Evolutionary conservation across 1,284 basidiomycete species (phyloP), one percentile per base, ranked within the genome.

Genomic region (Phlebopus sp.): DNA sequence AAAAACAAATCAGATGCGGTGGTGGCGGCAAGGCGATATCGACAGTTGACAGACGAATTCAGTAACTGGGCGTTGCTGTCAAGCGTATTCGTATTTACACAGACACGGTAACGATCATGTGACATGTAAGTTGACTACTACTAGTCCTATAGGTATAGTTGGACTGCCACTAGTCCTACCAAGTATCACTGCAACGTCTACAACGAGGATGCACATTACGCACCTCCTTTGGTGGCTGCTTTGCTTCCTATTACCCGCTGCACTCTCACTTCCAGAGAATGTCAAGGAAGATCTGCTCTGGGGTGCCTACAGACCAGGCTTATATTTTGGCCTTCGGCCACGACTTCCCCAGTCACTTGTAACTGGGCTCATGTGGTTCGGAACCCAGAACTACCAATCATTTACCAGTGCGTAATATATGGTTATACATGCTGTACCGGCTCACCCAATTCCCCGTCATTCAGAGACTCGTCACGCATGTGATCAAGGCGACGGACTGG

Each of bases 321-420:
- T 97, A 25, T 97, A 97, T 72, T 96, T 97, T 69, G 94, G 94
- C 25, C 71, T 97, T 44, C 76, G 91, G 38, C 90, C 94, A 17
- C 79, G 85, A 37, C 70, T 91, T 50, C 90, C 94, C 1, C 81
- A 92, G 57, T 92, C 91, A 11, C 76, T 97, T 23, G 81, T 95
- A 82, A 90, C 89, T 3, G 95, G 94, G 31, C 78, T 97, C 35
- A 81, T 95, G 67, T 97, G 94, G 93, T 90, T 90, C 66, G 89
- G 92, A 19, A 84, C 87, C 4, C 82, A 90, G 39, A 79, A 94
- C 66, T 94, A 81, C 63, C 73, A 82, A 60, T 84, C 86, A 23
- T 73, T 90, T 49, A 67, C 69, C 49, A 76, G 87, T 86, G 55
- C 63, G 85, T 73, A 15, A 36, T 38, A 17, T 41, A 46, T 49